Evolutionary conservation across 768 basidiomycete species (phyloP), one percentile per base, ranked within the genome.

Genomic region (Naganishia randhawae): DNA sequence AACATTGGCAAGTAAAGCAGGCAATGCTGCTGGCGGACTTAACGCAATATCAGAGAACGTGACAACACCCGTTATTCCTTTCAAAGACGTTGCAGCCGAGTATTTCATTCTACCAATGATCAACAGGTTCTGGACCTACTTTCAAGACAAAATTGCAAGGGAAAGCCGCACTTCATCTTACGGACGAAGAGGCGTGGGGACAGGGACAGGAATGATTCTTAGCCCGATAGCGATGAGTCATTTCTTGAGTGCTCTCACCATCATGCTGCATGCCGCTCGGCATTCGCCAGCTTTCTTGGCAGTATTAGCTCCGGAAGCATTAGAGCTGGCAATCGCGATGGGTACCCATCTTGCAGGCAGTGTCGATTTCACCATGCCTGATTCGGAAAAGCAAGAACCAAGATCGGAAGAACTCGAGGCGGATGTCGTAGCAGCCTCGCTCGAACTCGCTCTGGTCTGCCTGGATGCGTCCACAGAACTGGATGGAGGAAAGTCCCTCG

Each of bases 121-220:
- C 80, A 89, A 93, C 73, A 86, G 88, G n/a, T 96, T 98, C 80
- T 99, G 93, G 93, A 76, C 84, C n/a, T 91, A 94, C 81, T 85
- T 96, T 51, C 86, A 90, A 8, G 92, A 95, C 73, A 88, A 90
- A 74, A 87, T 89, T 72, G 83, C 85, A 1, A 84, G 91, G 41
- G 89, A 92, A 74, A 61, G 22, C 29, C 57, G 84, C 86, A 48
- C 51, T 72, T n/a, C 13, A 78, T 84, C 48, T 83, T 83, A 32
- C 27, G 63, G 27, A 65, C 71, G 1, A 54, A 42, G 27, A 39
- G 72, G 63, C 91, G 90, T 74, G 84, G 84, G 89, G 22, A 35
- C 37, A 0, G 91, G 91, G 11, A 88, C 90, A 0, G 90, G 90
- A 0, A 85, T 95, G 72, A 84, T 97, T 65, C 83, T 97, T 27